These are phyloP conservation scores for Penicillium robsamsonii DNA, from an alignment of 495 filamentous ascomycete species.

Conservation along the genomic window DNA sequence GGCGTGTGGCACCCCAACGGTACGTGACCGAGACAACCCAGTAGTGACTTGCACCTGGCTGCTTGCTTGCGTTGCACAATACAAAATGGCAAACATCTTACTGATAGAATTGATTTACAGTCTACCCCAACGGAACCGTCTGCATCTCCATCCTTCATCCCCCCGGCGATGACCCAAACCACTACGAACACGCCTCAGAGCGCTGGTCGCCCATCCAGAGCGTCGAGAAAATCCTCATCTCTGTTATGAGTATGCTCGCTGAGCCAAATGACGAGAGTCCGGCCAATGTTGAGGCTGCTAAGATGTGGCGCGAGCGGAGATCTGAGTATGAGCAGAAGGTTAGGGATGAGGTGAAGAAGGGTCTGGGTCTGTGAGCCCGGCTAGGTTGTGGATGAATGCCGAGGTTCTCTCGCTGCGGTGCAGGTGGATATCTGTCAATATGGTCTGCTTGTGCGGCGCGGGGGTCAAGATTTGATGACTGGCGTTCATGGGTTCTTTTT, in stretches of 20 bases:
- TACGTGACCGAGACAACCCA: constrained; percentile 36
- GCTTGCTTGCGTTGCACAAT: not conserved
- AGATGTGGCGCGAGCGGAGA: constrained; percentile 94
- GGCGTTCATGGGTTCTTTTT: constrained; percentile 19
- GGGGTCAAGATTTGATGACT: constrained; percentile 18
- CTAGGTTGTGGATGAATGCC: constrained; percentile 9
- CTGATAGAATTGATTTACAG: constrained; percentile 43
- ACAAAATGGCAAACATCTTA: not conserved
- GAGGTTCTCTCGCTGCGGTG: not conserved
- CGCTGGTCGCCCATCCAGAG: constrained; percentile 95
- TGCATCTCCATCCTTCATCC: constrained; percentile 98
- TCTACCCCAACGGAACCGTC: constrained; percentile 86
- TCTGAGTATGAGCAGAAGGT: constrained; percentile 84
- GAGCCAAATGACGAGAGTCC: constrained; percentile 99
- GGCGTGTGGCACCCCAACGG: constrained; percentile 94
- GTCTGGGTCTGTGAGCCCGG: constrained; percentile 49
- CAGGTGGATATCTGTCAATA: not conserved
- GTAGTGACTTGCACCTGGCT: not conserved
- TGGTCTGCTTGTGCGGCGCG: constrained; percentile 1
- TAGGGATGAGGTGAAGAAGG: constrained; percentile 71
- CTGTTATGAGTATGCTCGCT: constrained; percentile 98
- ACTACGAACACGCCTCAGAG: constrained; percentile 96
- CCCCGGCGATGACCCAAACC: constrained; percentile 97
- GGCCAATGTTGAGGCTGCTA: constrained; percentile 95
- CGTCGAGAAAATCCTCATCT: constrained; percentile 96